Base-by-base conservation (phyloP, 495 filamentous ascomycete genomes). In the Xylaria intraflava region DNA sequence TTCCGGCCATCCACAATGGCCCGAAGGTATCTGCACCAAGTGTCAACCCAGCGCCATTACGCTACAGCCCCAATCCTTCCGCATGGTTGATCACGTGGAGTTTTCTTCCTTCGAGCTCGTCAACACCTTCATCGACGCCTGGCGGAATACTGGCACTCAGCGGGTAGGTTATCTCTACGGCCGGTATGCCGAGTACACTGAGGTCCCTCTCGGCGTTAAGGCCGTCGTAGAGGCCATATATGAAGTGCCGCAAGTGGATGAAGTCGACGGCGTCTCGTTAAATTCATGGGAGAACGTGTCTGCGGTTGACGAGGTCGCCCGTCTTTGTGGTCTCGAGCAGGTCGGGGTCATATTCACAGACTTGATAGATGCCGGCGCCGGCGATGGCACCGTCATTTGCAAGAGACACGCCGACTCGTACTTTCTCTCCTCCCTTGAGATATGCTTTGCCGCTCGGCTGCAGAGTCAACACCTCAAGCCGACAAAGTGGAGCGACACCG, bases 61-160 rank as follows among this genome's bases (percentile, higher is more conserved):
- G 39, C 76, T 99, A 19, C 90, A 96, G 60, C 88, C 88, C 12
- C 93, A 99, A 65, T 78, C 87, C 27, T 99, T 87, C 64, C 87
- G 93, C n/a, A 96, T 91, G 88, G 90, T 99, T 0, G 93, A 99
- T 62, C 93, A 99, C 68, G 91, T 99, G 57, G 94, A 99, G 65
- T 97, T 99, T 65, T 80, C 93, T 3, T 82, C 86, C 1, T 81
- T 89, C 1, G 78, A 79, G 30, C 71, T 96, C 19, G 86, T 99
- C 65, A 85, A 99, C 64, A 84, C 82, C 7, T 81, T 96, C 27
- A 81, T 99, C 35, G 82, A 95, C 56, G 92, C 92, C 56, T 99
- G 93, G 93, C 81, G 93, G 52, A 79, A 76, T 39, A 91, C 87
- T 1, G 81, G 79, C 27, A 69, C 80, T 14, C 93, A 99, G 67